Percentiles rank a stretch among this genome's conserved stretches.
Evolutionary conservation across 768 basidiomycete species (phyloP).

Genomic region (Melanogaster broomeanus): DNA sequence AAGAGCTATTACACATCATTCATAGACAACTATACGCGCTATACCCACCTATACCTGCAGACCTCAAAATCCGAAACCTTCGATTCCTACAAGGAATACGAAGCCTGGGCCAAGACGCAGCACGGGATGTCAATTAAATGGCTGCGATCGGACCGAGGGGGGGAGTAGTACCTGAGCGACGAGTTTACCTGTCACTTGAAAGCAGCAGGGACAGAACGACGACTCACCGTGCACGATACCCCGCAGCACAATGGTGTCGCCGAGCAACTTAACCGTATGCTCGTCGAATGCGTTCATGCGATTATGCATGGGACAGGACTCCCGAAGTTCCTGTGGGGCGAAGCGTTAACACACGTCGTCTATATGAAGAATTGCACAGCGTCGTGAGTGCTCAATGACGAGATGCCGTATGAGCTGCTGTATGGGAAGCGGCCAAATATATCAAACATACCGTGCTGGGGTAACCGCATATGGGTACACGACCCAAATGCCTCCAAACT

Average conservation of each 20-base stretch:
- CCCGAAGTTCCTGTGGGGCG: too few relatives aligned
- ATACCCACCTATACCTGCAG: too few relatives aligned
- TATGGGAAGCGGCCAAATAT: conserved; percentile 9
- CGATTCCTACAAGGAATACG: not conserved
- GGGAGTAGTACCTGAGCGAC: not conserved
- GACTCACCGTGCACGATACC: too few relatives aligned
- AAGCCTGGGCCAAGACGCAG: not conserved
- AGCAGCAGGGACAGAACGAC: not conserved
- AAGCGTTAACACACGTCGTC: too few relatives aligned
- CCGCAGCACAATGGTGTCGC: too few relatives aligned
- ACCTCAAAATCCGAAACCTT: too few relatives aligned
- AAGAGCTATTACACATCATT: conserved; percentile 26
- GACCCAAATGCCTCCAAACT: too few relatives aligned
- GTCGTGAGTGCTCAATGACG: too few relatives aligned
- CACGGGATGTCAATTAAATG: not conserved
- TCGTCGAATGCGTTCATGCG: too few relatives aligned
- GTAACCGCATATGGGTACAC: conserved; percentile 19
- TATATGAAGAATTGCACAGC: too few relatives aligned
- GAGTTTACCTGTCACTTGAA: not conserved
- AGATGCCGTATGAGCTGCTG: conserved; percentile 9
- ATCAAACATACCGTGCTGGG: conserved; percentile 19
- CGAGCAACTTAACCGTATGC: too few relatives aligned
- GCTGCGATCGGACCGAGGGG: not conserved
- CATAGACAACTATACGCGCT: conserved; percentile 15
- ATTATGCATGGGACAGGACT: too few relatives aligned